Evolutionary conservation across 305 asterid genomes (phyloP).

Genomic region (Fraxinus sp.): DNA sequence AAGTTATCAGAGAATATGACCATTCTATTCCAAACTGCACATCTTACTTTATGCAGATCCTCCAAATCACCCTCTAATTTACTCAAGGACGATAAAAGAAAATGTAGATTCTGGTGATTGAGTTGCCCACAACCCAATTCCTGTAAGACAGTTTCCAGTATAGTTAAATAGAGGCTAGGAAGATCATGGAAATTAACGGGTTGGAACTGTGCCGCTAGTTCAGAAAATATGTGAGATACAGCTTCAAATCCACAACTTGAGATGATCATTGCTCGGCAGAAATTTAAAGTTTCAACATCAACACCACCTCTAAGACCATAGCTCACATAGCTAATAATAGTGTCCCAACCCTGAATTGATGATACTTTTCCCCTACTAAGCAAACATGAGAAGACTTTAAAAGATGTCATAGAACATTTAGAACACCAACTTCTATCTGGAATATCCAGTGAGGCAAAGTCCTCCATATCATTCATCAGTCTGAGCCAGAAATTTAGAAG

Average conservation of each 20-base stretch:
- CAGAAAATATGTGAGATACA: slow-evolving; percentile 44
- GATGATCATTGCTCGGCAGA: slow-evolving; percentile 75
- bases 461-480: slow-evolving; percentile 64
- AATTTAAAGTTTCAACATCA: slow-evolving; percentile 48
- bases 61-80: slow-evolving; percentile 68
- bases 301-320: slow-evolving; percentile 48
- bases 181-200: slow-evolving; percentile 58
- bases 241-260: slow-evolving; percentile 71
- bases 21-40: slow-evolving; percentile 74
- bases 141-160: slow-evolving; percentile 58
- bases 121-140: slow-evolving; percentile 57
- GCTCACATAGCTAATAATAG: slow-evolving; percentile 49
- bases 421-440: slow-evolving; percentile 50
- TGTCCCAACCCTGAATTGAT: slow-evolving; percentile 71
- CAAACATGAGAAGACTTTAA: slow-evolving; percentile 55
- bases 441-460: slow-evolving; percentile 34
- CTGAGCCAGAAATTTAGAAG: slow-evolving; percentile 77
- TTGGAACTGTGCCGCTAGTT: slow-evolving; percentile 39
- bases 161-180: slow-evolving; percentile 58
- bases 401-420: slow-evolving; percentile 47
- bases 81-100: slow-evolving; percentile 72
- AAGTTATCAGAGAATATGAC: slow-evolving; percentile 65
- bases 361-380: slow-evolving; percentile 52
- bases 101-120: slow-evolving; percentile 45
- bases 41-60: slow-evolving; percentile 60